Conservation (phyloP, 148 eudicot species). For the Vaccinium vitisidaea region DNA sequence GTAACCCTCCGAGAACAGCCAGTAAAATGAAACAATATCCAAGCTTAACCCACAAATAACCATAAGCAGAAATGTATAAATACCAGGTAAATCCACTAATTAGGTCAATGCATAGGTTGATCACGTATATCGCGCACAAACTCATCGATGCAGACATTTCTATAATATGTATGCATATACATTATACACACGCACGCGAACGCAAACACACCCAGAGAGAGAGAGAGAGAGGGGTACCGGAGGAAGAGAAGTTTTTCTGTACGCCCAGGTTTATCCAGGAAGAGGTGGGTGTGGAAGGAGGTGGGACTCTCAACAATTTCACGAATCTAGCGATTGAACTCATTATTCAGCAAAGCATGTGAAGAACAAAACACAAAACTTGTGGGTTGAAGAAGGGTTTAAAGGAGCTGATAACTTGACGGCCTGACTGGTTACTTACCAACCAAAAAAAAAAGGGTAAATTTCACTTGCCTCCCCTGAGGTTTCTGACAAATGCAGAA, state of each 20-base stretch:
- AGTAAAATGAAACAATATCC: not conserved
- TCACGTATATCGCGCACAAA: not conserved
- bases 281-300: constrained; percentile 13
- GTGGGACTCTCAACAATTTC: constrained; percentile 14
- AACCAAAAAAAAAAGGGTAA: too few species aligned
- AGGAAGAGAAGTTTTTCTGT: too few species aligned
- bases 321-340: constrained; percentile 18
- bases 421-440: too few species aligned
- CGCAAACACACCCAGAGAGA: not conserved
- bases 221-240: constrained; percentile 20
- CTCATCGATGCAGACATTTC: not conserved
- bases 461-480: too few species aligned
- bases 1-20: not conserved
- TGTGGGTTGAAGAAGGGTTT: not conserved
- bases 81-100: not conserved
- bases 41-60: not conserved
- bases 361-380: not conserved
- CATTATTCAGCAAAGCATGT: constrained; percentile 8
- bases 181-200: not conserved
- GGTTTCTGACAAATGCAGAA: too few species aligned
- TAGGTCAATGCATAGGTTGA: not conserved
- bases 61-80: not conserved
- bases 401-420: not conserved
- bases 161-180: not conserved
- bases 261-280: too few species aligned